phyloP scores from a whole-genome alignment of 192 early-diverging fungal species.

The Helicostylum pulchrum region DNA sequence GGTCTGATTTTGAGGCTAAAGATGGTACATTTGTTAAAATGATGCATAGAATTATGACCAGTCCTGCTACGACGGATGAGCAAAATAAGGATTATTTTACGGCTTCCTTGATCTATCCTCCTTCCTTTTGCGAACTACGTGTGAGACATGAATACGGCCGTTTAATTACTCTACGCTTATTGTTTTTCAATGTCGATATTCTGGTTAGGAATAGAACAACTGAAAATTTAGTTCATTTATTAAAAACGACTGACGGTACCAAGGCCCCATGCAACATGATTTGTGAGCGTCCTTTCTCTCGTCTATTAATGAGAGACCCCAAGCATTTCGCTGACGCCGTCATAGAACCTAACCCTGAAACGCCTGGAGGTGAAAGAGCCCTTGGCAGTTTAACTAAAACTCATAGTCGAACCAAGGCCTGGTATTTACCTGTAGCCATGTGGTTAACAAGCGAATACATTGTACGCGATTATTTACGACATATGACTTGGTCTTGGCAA shows the following conservation, averaged over 20 bases:
- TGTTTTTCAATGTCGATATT: conserved; percentile 33
- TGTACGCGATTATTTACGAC: conserved; percentile 45
- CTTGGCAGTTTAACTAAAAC: not conserved
- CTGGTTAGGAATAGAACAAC: not conserved
- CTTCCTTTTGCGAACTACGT: conserved; percentile 35
- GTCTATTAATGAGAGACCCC: conserved; percentile 44
- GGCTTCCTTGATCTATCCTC: not conserved
- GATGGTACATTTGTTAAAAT: conserved; percentile 32
- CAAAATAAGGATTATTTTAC: conserved; percentile 20
- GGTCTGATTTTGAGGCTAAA: conserved; percentile 25
- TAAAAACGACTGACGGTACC: conserved; percentile 1
- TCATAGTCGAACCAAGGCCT: conserved; percentile 11
- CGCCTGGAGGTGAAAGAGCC: not conserved
- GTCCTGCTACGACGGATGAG: not conserved
- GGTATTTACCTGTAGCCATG: conserved; percentile 28
- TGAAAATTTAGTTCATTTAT: conserved; percentile 3
- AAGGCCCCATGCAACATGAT: conserved; percentile 6
- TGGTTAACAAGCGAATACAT: conserved; percentile 39
- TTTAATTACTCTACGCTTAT: conserved; percentile 20
- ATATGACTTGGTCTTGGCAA: conserved; percentile 49
- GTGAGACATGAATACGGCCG: conserved; percentile 32
- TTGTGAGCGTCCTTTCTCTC: conserved; percentile 42
- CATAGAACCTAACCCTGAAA: not conserved
- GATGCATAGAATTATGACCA: conserved; percentile 15
- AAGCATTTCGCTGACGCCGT: conserved; percentile 23